Conservation (phyloP, 768 basidiomycete species). For the Podaxis rugospora region DNA sequence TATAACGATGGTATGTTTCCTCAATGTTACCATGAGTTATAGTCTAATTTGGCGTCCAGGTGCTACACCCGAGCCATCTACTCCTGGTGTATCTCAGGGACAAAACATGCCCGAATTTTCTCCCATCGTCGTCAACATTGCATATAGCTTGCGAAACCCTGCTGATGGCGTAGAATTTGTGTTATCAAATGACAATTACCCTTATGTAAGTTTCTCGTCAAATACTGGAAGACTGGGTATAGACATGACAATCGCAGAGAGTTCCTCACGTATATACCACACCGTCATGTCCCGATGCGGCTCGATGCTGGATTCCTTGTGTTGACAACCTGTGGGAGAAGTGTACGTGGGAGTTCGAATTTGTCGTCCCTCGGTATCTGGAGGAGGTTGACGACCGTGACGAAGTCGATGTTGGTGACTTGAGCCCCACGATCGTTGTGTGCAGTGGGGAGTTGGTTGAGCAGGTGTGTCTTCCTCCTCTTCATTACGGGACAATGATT, state of each 20-base stretch:
- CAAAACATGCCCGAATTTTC: constrained; percentile 57
- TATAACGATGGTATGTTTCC: constrained; percentile 53
- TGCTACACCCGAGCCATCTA: constrained; percentile 82
- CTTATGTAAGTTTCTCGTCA: constrained; percentile 57
- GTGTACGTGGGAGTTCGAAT: constrained; percentile 98
- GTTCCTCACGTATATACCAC: constrained; percentile 92
- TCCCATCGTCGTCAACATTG: constrained; percentile 71
- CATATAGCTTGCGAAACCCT: constrained; percentile 79
- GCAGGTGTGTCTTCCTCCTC: constrained; percentile 51
- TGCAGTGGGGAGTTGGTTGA: constrained; percentile 95
- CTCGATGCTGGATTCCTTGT: constrained; percentile 99
- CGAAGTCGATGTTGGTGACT: constrained; percentile 44
- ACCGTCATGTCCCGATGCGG: constrained; percentile 82
- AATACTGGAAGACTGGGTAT: not conserved
- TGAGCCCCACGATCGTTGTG: constrained; percentile 79
- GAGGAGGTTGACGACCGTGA: constrained; percentile 55
- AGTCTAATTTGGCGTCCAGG: constrained; percentile 30
- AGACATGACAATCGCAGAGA: constrained; percentile 46
- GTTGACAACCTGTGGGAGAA: constrained; percentile 93
- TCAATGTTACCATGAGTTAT: not conserved
- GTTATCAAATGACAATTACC: constrained; percentile 74
- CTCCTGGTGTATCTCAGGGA: constrained; percentile 39
- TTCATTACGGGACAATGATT: constrained; percentile 2
- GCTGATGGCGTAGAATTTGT: constrained; percentile 85
- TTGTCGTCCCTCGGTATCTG: constrained; percentile 83